These are phyloP conservation scores for Soucietia sequanensis DNA, from an alignment of 805 yeast species.

Conservation along the genomic window DNA sequence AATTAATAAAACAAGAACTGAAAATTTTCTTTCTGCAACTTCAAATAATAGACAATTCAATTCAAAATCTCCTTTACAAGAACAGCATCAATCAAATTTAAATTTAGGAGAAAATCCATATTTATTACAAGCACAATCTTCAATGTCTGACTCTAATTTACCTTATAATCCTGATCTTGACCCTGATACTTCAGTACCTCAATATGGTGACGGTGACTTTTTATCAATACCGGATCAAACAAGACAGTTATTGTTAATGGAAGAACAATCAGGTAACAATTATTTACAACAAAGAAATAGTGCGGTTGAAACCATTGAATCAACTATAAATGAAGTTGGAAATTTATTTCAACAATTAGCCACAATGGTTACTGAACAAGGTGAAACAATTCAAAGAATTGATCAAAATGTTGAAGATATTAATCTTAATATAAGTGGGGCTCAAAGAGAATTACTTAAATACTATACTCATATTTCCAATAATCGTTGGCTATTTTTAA, in stretches of 20 bases:
- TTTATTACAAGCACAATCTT: constrained; percentile 13
- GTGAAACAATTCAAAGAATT: constrained; percentile 92
- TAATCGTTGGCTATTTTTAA: constrained; percentile 89
- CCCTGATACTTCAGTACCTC: constrained; percentile 24
- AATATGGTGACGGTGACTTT: constrained; percentile 39
- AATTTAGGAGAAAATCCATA: constrained; percentile 41
- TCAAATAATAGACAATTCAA: constrained; percentile 24
- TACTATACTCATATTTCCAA: constrained; percentile 85
- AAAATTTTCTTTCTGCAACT: constrained; percentile 67
- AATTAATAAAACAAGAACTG: constrained; percentile 77
- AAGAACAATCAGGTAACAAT: constrained; percentile 77
- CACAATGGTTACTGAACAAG: constrained; percentile 96
- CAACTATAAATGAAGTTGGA: constrained; percentile 97
- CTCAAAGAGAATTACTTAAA: constrained; percentile 88
- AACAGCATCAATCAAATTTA: constrained; percentile 8
- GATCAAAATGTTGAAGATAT: constrained; percentile 95
- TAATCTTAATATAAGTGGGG: constrained; percentile 84
- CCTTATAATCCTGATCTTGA: constrained; percentile 27
- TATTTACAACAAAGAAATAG: constrained; percentile 80
- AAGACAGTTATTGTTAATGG: constrained; percentile 66
- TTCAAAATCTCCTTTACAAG: constrained; percentile 25
- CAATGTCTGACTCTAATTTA: constrained; percentile 8
- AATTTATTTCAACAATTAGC: constrained; percentile 91
- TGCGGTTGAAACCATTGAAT: constrained; percentile 95
- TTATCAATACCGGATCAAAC: constrained; percentile 83